phyloP scores from a whole-genome alignment of 768 basidiomycete species.

The Sutorius australiensis region DNA sequence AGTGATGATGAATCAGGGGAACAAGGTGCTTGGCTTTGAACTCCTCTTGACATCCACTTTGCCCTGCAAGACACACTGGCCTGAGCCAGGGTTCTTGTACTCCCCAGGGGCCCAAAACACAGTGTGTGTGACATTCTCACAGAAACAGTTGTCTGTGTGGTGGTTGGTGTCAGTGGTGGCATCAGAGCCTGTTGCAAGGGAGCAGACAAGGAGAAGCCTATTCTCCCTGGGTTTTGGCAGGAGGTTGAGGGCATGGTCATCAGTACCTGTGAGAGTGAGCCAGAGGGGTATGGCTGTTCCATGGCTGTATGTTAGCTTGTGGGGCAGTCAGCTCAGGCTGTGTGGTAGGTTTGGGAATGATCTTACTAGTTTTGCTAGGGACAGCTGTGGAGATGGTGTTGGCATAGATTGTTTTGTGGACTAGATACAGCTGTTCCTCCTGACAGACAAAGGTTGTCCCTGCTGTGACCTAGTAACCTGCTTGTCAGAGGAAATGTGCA shows the following conservation, averaged over 20 bases:
- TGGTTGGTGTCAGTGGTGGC: conserved; percentile 38
- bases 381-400: conserved; percentile 33
- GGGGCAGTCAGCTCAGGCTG: background rate
- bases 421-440: conserved; percentile 43
- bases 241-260: conserved; percentile 50
- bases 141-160: conserved; percentile 47
- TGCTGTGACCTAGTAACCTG: conserved; percentile 33
- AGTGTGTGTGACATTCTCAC: conserved; percentile 38
- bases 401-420: background rate
- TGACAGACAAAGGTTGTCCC: conserved; percentile 54
- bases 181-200: conserved; percentile 46
- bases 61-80: conserved; percentile 41
- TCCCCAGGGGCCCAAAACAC: conserved; percentile 43
- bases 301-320: conserved; percentile 46
- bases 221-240: conserved; percentile 41
- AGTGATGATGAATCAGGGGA: conserved; percentile 44
- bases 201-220: conserved; percentile 42
- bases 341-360: background rate
- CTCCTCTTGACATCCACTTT: conserved; percentile 45
- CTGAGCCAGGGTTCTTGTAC: conserved; percentile 18
- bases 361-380: conserved; percentile 47
- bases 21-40: conserved; percentile 40
- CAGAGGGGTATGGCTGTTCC: conserved; percentile 50
- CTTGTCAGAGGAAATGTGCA: background rate
- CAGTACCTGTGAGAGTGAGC: conserved; percentile 42